Base-by-base conservation (phyloP, 2,329 filamentous ascomycete species). In the Tolypocladium pustulatum region DNA sequence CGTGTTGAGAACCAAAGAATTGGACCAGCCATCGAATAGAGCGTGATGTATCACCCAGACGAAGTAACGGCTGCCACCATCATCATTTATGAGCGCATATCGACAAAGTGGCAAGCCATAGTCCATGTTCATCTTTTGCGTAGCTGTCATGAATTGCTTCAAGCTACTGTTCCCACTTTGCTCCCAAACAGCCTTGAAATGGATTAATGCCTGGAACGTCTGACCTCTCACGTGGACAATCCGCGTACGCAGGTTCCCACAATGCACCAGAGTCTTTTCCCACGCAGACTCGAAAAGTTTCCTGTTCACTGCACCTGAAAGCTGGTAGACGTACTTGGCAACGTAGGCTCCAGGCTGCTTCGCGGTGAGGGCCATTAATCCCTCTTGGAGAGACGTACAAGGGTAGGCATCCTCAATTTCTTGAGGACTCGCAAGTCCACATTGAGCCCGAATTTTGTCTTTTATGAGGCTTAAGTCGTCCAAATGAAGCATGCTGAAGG, bases 351-450 rank as follows among this genome's bases (percentile, higher is more conserved):
- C 73, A 0, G 56, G 59, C 1, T 63, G 56, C n/a, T 70, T 66
- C 32, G 62, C 64, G 2, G 73, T 67, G 2, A 75, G 62, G 0
- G 71, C 68, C 54, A 77, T 67, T 1, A 77, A 66, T 1, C 71
- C 73, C 59, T 74, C 72, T 56, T 77, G 75, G 0, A 76, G 64
- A 4, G 70, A 65, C 7, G 72, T 71, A 63, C 72, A 75, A 1
- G 73, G 75, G 51, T 73, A 55, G 12, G 37, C 32, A 22, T 55
- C 13, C 0, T 55, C 22, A 15, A 55, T 25, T 10, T 34, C 20
- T 15, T n/a, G 20, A 5, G 20, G 5, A 5, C 12, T 36, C 2
- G n/a, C n/a, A 13, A 53, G 32, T 4, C 30, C 32, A 4, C 51
- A 53, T 20, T 53, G 53, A 8, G 3, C 15, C 13, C 10, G 9